Conservation (phyloP, 441 rosid genomes). For the Hura crepitans region DNA sequence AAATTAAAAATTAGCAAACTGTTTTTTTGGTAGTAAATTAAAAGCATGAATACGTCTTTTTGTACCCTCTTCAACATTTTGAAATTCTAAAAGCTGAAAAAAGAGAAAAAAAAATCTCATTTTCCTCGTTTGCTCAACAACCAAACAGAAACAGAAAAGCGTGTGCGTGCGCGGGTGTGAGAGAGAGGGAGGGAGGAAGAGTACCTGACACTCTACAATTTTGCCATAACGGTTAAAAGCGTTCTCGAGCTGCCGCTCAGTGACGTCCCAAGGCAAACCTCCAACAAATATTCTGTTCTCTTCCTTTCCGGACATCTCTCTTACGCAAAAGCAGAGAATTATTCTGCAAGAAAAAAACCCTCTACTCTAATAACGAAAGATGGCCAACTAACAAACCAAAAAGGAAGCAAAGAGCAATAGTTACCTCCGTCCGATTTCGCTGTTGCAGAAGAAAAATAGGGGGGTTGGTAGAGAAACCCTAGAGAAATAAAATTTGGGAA, state of each 20-base stretch:
- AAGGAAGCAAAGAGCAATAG: not conserved
- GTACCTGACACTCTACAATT: slow-evolving; percentile 80
- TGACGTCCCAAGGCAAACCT: slow-evolving; percentile 76
- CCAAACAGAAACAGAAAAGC: not conserved
- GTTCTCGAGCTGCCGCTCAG: slow-evolving; percentile 80
- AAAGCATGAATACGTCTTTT: not conserved
- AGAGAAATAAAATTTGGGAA: too few relatives aligned
- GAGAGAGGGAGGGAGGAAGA: not conserved
- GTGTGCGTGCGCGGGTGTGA: too few relatives aligned
- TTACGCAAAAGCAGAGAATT: not conserved
- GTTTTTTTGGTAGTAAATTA: not conserved
- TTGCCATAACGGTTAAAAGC: slow-evolving; percentile 83
- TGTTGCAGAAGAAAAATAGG: too few relatives aligned
- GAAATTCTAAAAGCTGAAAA: not conserved
- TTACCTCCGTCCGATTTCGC: too few relatives aligned
- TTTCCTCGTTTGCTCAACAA: not conserved
- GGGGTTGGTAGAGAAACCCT: too few relatives aligned
- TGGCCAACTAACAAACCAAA: not conserved
- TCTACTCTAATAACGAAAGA: not conserved
- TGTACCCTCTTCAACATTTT: not conserved
- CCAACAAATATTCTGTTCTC: slow-evolving; percentile 85
- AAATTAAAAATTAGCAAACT: not conserved
- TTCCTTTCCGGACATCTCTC: slow-evolving; percentile 66
- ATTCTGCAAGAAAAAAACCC: slow-evolving; percentile 12
- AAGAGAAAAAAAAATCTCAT: not conserved